Conservation (phyloP, 2,329 filamentous ascomycete species). For the Rhexocercosporidium sp. region DNA sequence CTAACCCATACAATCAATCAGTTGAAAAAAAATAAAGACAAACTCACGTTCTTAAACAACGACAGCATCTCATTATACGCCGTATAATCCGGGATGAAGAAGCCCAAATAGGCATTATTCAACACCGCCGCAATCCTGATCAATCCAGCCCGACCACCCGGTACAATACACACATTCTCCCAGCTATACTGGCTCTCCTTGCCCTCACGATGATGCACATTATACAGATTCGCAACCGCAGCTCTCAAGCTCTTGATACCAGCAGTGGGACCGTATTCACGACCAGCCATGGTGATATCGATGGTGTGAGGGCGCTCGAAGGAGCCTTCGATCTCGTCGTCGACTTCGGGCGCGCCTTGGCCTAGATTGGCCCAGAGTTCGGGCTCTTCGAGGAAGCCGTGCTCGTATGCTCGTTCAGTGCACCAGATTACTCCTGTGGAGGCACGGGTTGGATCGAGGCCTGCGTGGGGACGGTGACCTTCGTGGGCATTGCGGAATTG, state of each 20-base stretch:
- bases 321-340: conserved; percentile 88
- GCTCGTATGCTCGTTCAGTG: conserved; percentile 84
- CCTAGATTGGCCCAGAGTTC: conserved; percentile 90
- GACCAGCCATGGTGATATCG: conserved; percentile 75
- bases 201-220: conserved; percentile 86
- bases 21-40: neutral
- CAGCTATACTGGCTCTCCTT: conserved; percentile 91
- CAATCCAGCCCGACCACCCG: conserved; percentile 87
- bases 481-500: conserved; percentile 91
- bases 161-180: conserved; percentile 97
- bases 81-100: conserved; percentile 95
- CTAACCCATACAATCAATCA: neutral
- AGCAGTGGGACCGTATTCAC: conserved; percentile 93
- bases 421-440: conserved; percentile 96
- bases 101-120: conserved; percentile 89
- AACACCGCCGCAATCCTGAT: conserved; percentile 94
- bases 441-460: conserved; percentile 84
- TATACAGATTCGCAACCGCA: conserved; percentile 91
- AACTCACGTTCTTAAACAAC: conserved; percentile 81
- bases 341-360: conserved; percentile 92
- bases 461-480: conserved; percentile 88
- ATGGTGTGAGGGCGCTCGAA: conserved; percentile 82
- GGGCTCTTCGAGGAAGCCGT: conserved; percentile 85
- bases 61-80: conserved; percentile 98
- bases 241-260: conserved; percentile 90